These are phyloP conservation scores for Zalaria obscura DNA, from an alignment of 2,329 filamentous ascomycete species.

Conservation along the genomic window DNA sequence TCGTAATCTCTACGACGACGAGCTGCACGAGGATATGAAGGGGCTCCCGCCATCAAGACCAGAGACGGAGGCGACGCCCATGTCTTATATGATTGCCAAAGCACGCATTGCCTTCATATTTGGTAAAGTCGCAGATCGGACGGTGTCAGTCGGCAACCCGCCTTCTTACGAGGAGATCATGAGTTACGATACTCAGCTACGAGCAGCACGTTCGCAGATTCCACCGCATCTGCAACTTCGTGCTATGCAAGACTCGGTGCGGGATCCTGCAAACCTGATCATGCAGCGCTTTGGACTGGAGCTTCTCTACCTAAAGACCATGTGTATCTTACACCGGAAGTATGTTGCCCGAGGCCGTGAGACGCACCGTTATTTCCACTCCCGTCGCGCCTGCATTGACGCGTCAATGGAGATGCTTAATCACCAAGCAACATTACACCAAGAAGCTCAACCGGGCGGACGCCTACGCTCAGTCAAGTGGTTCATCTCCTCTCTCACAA, in stretches of 20 bases:
- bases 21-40: slow-evolving; percentile 57
- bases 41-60: slow-evolving; percentile 54
- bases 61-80: slow-evolving; percentile 56
- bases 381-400: slow-evolving; percentile 70
- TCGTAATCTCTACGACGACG: slow-evolving; percentile 68
- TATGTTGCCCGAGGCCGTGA: slow-evolving; percentile 67
- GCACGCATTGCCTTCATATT: slow-evolving; percentile 53
- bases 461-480: slow-evolving; percentile 60
- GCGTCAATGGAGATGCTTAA: slow-evolving; percentile 69
- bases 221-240: slow-evolving; percentile 69
- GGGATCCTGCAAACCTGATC: slow-evolving; percentile 54
- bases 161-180: slow-evolving; percentile 46
- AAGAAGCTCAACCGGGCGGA: slow-evolving; percentile 59
- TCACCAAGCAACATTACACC: slow-evolving; percentile 61
- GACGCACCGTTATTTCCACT: slow-evolving; percentile 72
- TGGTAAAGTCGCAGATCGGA: slow-evolving; percentile 55
- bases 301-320: slow-evolving; percentile 74
- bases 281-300: slow-evolving; percentile 76
- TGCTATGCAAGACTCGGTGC: slow-evolving; percentile 56
- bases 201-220: slow-evolving; percentile 47
- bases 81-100: slow-evolving; percentile 68
- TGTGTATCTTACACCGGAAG: slow-evolving; percentile 78
- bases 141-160: slow-evolving; percentile 46
- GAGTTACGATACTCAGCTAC: slow-evolving; percentile 43
- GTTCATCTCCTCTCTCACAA: slow-evolving; percentile 66